Evolutionary conservation across 495 filamentous ascomycete genomes (phyloP).

Genomic region (Ramalina peruviana): DNA sequence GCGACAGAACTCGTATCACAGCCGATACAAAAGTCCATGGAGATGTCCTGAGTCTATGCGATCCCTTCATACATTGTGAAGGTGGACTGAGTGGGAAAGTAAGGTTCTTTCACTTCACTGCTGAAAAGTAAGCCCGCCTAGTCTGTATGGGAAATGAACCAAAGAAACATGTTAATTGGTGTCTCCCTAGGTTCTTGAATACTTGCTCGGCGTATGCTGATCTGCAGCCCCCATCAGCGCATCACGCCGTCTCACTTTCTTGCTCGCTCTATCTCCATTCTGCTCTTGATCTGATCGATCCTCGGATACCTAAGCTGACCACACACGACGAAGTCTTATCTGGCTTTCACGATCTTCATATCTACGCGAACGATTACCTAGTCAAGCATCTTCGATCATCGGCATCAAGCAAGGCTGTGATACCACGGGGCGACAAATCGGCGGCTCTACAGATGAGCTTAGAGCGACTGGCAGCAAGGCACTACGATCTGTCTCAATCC

Average conservation of each 20-base stretch:
- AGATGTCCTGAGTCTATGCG: slow-evolving; percentile 6
- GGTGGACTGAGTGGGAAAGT: not conserved
- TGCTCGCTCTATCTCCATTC: slow-evolving; percentile 4
- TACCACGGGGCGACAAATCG: too few species aligned
- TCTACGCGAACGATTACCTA: slow-evolving; percentile 9
- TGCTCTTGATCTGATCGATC: slow-evolving; percentile 7
- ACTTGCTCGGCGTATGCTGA: too few species aligned
- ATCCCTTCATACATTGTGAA: slow-evolving; percentile 5
- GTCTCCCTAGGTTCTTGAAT: not conserved
- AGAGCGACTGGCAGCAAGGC: not conserved
- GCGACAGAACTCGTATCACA: not conserved
- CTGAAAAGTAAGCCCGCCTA: not conserved
- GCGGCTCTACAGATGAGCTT: not conserved
- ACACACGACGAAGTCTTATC: not conserved
- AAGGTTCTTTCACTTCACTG: slow-evolving; percentile 7
- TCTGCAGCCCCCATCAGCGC: not conserved
- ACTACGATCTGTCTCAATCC: not conserved
- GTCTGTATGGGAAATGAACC: not conserved
- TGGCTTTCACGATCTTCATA: slow-evolving; percentile 3
- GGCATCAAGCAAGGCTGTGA: not conserved
- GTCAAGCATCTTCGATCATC: slow-evolving; percentile 4
- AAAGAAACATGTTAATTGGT: not conserved
- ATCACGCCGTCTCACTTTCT: slow-evolving; percentile 5
- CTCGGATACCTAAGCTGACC: not conserved
- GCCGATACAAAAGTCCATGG: not conserved